Evolutionary conservation across 2,329 filamentous ascomycete species (phyloP), one percentile per base, ranked within the genome.

Genomic region (Fusarium sp.): DNA sequence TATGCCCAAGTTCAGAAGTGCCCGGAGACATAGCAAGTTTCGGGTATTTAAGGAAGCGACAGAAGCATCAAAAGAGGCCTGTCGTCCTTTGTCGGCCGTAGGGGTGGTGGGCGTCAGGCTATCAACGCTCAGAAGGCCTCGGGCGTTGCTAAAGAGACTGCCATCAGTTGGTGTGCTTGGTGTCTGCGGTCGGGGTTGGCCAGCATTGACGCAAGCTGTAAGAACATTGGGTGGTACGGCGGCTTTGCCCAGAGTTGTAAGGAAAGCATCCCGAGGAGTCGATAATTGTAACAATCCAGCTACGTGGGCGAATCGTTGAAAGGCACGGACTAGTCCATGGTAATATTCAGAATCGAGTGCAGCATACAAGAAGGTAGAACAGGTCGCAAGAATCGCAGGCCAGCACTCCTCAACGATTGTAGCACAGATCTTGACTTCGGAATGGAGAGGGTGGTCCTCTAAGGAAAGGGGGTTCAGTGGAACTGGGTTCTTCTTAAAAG

Each of bases 231-330:
- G 90, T 6, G 96, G 96, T 5, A 98, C 94, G 12, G 96, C 95
- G 47, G 95, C 92, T 83, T 99, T 99, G 1, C 94, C 95, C 6
- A 99, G 85, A 0, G 96, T 98, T 0, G 96, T 98, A 38, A 99
- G 86, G 78, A 99, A 97, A 1, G 96, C 96, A 85, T 99, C 96
- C 73, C 96, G 88, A 1, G 96, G 95, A 0, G 96, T 98, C 18
- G 88, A 86, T 15, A 98, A 88, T 71, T 95, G 91, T 13, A 99
- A 84, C 52, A 99, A 86, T 9, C 96, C 97, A 43, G 96, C 94
- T 6, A 98, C 96, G 80, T 99, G 97, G 2, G 96, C 93, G 78
- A 99, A 94, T 73, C 97, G 95, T 78, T 99, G 96, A 75, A 98
- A 97, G 0, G 96, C 94, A 74, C 96, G 90, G 30, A 99, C 96